These are phyloP conservation scores for Eucalyptus cloeziana DNA, from an alignment of 345 rosid genomes.

Conservation along the genomic window DNA sequence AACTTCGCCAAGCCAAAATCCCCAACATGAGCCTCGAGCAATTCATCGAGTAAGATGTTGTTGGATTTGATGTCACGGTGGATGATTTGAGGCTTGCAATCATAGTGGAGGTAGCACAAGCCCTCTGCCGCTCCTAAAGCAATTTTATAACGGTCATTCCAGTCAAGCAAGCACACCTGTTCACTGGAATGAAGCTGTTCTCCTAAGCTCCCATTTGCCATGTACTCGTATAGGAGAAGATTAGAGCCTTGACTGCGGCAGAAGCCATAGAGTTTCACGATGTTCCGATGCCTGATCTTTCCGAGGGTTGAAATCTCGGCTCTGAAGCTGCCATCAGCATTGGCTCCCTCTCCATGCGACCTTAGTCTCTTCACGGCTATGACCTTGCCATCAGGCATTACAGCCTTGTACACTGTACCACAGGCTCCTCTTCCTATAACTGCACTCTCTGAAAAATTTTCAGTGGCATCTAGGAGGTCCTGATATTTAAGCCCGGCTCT, in stretches of 20 bases:
- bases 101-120: constrained; percentile 65
- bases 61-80: constrained; percentile 84
- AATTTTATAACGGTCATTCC: constrained; percentile 55
- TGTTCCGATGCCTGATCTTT: constrained; percentile 70
- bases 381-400: constrained; percentile 43
- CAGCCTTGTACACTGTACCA: constrained; percentile 67
- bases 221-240: constrained; percentile 68
- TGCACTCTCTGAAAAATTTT: constrained; percentile 45
- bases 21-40: constrained; percentile 73
- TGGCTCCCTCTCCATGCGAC: constrained; percentile 49
- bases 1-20: constrained; percentile 82
- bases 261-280: constrained; percentile 77
- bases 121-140: constrained; percentile 87
- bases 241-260: constrained; percentile 60
- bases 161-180: constrained; percentile 25
- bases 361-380: constrained; percentile 69
- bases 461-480: constrained; percentile 56
- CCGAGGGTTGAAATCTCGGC: constrained; percentile 79
- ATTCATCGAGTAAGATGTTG: constrained; percentile 67
- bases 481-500: constrained; percentile 66
- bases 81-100: constrained; percentile 64
- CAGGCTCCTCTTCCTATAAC: constrained; percentile 75
- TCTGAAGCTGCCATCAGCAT: constrained; percentile 52
- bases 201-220: constrained; percentile 75
- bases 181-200: constrained; percentile 46